These are phyloP conservation scores for Austroboletus eburneus DNA, from an alignment of 768 basidiomycete genomes.

Conservation along the genomic window DNA sequence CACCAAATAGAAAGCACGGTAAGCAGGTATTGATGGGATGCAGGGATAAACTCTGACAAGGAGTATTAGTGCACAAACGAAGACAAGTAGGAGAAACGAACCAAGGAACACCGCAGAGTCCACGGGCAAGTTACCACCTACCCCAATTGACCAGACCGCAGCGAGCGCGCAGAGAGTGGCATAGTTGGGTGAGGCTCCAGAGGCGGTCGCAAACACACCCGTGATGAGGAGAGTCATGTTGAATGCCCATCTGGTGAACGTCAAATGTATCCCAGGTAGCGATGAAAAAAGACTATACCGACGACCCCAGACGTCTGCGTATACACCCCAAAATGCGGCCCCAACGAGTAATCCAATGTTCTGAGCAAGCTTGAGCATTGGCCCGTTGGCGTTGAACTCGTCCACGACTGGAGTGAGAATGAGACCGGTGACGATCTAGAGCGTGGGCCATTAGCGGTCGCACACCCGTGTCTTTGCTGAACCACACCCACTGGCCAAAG, in stretches of 20 bases:
- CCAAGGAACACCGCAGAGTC: slow-evolving; percentile 76
- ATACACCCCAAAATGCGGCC: slow-evolving; percentile 64
- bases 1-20: slow-evolving; percentile 78
- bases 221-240: slow-evolving; percentile 69
- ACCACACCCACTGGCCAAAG: slow-evolving; percentile 59
- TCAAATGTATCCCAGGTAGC: too few species aligned
- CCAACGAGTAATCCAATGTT: slow-evolving; percentile 70
- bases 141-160: slow-evolving; percentile 61
- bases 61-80: not conserved
- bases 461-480: not conserved
- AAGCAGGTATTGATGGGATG: slow-evolving; percentile 69
- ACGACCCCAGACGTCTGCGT: slow-evolving; percentile 69
- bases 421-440: slow-evolving; percentile 58
- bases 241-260: slow-evolving; percentile 50
- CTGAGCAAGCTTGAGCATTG: slow-evolving; percentile 64
- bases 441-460: slow-evolving; percentile 1
- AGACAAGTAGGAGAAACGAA: slow-evolving; percentile 25
- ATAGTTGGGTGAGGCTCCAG: slow-evolving; percentile 55
- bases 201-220: slow-evolving; percentile 59
- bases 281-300: too few species aligned
- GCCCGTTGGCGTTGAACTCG: slow-evolving; percentile 61
- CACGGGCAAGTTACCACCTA: slow-evolving; percentile 71
- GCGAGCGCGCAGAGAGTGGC: slow-evolving; percentile 48
- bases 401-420: slow-evolving; percentile 59
- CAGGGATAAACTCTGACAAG: slow-evolving; percentile 58